Evolutionary conservation across 2,329 filamentous ascomycete species (phyloP).

Genomic region (Diplocarpon rosae): DNA sequence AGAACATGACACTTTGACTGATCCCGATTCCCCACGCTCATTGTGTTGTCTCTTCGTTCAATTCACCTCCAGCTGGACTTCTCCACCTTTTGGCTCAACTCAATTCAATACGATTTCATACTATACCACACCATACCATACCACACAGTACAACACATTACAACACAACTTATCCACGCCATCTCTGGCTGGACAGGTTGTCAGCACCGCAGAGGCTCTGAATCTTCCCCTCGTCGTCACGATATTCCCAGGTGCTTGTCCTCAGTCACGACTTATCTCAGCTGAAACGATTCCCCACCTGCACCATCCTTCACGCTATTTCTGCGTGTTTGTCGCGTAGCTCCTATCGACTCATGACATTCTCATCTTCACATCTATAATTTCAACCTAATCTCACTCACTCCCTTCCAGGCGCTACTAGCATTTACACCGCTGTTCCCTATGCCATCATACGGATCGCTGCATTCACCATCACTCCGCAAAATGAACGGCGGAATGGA

Average conservation of each 20-base stretch:
- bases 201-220: conserved; percentile 6
- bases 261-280: conserved; percentile 7
- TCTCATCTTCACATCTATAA: conserved; percentile 11
- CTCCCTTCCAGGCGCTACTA: too few species aligned
- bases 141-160: too few species aligned
- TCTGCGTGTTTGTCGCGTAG: background rate
- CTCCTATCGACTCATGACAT: conserved; percentile 17
- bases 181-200: conserved; percentile 9
- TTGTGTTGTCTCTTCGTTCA: too few species aligned
- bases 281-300: conserved; percentile 15
- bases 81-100: too few species aligned
- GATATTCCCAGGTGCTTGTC: too few species aligned
- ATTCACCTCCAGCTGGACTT: too few species aligned
- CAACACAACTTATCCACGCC: background rate
- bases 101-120: too few species aligned
- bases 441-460: conserved; percentile 66
- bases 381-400: conserved; percentile 11
- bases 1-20: too few species aligned
- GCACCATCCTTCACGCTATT: conserved; percentile 4
- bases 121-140: too few species aligned
- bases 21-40: too few species aligned
- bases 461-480: conserved; percentile 60
- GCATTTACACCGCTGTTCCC: conserved; percentile 7
- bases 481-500: conserved; percentile 70
- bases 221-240: background rate